Percentiles rank a stretch among this genome's conserved stretches.
These are phyloP conservation scores for Echites panduratus DNA, from an alignment of 257 asterid genomes.

Conservation along the genomic window DNA sequence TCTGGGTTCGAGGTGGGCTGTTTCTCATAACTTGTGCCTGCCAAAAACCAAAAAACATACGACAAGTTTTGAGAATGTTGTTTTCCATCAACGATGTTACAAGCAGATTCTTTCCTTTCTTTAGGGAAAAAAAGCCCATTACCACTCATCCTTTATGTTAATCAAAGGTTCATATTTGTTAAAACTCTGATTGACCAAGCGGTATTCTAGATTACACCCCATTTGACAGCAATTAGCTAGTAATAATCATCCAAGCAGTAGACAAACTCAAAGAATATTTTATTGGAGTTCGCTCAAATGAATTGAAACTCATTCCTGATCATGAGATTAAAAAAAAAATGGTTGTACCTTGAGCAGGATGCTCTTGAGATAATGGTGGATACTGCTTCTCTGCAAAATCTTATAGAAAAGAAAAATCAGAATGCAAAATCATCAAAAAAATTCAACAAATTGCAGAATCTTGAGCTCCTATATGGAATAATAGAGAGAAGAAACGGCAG, in stretches of 20 bases:
- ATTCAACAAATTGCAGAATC: constrained; percentile 1
- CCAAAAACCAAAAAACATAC: constrained; percentile 3
- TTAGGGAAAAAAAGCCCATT: neutral
- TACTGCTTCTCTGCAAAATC: constrained; percentile 55
- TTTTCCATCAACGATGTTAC: neutral
- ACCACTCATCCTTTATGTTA: neutral
- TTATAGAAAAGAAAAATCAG: neutral
- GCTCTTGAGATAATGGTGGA: constrained; percentile 40
- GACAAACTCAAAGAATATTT: neutral
- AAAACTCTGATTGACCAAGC: neutral
- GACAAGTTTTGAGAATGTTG: neutral
- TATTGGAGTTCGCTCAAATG: neutral
- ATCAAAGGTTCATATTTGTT: neutral
- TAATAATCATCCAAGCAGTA: neutral
- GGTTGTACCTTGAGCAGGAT: constrained; percentile 47
- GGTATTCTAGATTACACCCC: neutral
- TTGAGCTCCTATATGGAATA: neutral
- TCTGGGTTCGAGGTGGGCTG: constrained; percentile 38
- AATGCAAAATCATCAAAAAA: neutral
- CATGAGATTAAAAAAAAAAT: neutral
- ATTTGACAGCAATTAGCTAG: neutral
- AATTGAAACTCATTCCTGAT: neutral
- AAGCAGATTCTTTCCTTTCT: neutral
- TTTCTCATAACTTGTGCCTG: constrained; percentile 55
- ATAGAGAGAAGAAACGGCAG: neutral